Evolutionary conservation across 192 early-diverging fungal species (phyloP), one percentile per base, ranked within the genome.

Genomic region (Chytriomyces hyalinus): DNA sequence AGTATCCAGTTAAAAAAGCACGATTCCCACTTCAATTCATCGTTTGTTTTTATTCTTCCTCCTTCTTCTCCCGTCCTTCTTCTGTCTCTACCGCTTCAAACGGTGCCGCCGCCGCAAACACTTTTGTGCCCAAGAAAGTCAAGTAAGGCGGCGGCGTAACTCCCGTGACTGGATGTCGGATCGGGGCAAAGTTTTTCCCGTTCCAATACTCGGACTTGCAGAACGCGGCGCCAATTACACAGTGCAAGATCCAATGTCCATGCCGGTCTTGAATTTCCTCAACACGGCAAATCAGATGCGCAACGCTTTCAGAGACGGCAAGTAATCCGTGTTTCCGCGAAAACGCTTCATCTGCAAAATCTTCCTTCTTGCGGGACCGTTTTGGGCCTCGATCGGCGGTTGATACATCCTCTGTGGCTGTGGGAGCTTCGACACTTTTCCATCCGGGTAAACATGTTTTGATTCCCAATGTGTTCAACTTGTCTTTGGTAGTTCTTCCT

Each of bases 191-290:
- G 36, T 80, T 80, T 22, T 67, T 43, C 0, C 83, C 83, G 73
- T 84, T 67, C 83, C 83, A 84, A 43, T 77, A 77, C 46, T 28
- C 53, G 9, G 20, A 3, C 46, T 72, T 49, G 5, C 62, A 77
- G 45, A 45, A 82, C 26, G 46, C 83, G 36, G 44, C 47, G 2
- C 49, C 61, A 46, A 82, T 82, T 1, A 47, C 24, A 61, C 73
- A 75, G 46, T 75, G 76, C 24, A 82, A 49, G 11, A 84, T 61
- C 9, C 47, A 47, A 60, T 84, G 83, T 0, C 83, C 83, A 51
- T 82, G 45, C 5, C 83, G 80, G 20, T 81, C 78, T 6, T 65
- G 65, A 8, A 43, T 15, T 24, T 84, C 83, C 50, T 84, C 77
- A 9, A 82, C 75, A 13, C 59, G 53, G 61, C 83, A 84, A 11